Evolutionary conservation across 23 red algal species (phyloP).

Genomic region (Gracilaria gracilis): DNA sequence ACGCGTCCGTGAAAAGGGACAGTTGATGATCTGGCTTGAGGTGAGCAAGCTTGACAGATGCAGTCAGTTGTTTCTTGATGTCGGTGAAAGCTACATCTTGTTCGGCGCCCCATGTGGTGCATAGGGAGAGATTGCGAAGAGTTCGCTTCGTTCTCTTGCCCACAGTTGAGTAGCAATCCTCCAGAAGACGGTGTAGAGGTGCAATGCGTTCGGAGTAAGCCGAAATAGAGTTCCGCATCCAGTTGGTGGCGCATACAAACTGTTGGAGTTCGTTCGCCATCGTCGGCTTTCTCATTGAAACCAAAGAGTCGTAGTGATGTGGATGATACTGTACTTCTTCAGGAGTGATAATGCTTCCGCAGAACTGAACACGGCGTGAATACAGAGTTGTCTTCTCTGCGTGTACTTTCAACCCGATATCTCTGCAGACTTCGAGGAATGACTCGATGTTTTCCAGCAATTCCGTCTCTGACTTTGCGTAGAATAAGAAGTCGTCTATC

Average conservation of each 20-base stretch:
- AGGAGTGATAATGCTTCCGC: neutral
- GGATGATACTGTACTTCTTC: slow-evolving; percentile 6
- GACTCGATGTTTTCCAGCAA: neutral
- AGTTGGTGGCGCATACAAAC: slow-evolving; percentile 19
- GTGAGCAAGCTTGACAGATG: slow-evolving; percentile 43
- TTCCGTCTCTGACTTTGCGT: neutral
- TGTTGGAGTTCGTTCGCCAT: slow-evolving; percentile 23
- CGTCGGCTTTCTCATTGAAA: neutral
- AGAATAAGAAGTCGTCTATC: slow-evolving; percentile 33
- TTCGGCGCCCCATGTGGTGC: neutral
- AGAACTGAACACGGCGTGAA: neutral
- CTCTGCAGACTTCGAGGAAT: slow-evolving; percentile 15
- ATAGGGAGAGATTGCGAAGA: slow-evolving; percentile 39
- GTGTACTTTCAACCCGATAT: slow-evolving; percentile 24
- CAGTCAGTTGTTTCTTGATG: slow-evolving; percentile 52
- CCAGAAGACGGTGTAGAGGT: neutral
- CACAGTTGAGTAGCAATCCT: neutral
- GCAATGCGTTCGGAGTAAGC: neutral
- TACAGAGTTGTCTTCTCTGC: slow-evolving; percentile 1
- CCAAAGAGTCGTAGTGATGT: slow-evolving; percentile 9
- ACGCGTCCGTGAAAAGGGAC: slow-evolving; percentile 46
- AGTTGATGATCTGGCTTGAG: slow-evolving; percentile 17
- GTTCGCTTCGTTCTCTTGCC: slow-evolving; percentile 26
- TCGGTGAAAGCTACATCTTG: slow-evolving; percentile 52
- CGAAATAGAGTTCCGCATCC: slow-evolving; percentile 36